Conservation (phyloP, 2,329 filamentous ascomycete species). For the Drechslerella dactyloides region DNA sequence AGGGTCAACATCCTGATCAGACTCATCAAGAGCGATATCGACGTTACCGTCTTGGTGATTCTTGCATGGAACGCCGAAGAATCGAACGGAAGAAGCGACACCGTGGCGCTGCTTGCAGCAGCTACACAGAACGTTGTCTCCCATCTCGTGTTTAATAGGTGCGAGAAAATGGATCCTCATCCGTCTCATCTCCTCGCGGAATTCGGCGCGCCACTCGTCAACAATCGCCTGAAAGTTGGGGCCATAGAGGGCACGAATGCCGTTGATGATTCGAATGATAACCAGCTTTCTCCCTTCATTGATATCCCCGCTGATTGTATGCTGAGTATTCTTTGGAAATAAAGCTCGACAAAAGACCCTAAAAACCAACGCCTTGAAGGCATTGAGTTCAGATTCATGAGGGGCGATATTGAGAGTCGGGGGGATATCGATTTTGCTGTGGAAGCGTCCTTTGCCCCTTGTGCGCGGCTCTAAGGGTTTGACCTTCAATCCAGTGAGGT, state of each 20-base stretch:
- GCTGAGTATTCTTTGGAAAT: conserved; percentile 9
- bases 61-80: conserved; percentile 27
- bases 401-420: neutral
- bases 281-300: conserved; percentile 9
- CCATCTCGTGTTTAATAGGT: conserved; percentile 9
- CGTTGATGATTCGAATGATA: neutral
- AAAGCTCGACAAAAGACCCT: conserved; percentile 6
- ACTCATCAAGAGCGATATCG: conserved; percentile 2
- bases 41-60: conserved; percentile 11
- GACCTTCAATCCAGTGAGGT: neutral
- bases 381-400: neutral
- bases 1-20: conserved; percentile 14
- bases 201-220: conserved; percentile 34
- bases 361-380: conserved; percentile 24
- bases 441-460: neutral
- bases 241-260: conserved; percentile 20
- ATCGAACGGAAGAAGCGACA: conserved; percentile 12
- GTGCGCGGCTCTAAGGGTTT: neutral
- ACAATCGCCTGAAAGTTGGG: conserved; percentile 9
- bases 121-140: conserved; percentile 21
- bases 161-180: neutral
- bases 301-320: conserved; percentile 7
- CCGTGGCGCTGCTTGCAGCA: conserved; percentile 31
- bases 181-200: conserved; percentile 27
- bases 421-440: neutral